Evolutionary conservation across 768 basidiomycete species (phyloP), one percentile per base, ranked within the genome.

Genomic region (Hemileccinum impolitum): DNA sequence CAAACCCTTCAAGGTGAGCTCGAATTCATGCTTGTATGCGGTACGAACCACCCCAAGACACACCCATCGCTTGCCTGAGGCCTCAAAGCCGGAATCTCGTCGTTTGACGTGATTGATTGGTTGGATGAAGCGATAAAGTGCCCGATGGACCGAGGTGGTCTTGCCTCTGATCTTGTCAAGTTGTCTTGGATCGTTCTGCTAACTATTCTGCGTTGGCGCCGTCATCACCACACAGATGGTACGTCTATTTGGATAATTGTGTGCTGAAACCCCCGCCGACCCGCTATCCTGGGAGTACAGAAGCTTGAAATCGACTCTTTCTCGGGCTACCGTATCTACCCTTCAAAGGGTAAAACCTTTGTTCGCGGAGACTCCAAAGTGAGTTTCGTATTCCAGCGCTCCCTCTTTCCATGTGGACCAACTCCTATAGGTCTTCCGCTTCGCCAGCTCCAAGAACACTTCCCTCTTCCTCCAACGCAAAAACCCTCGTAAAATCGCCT

Each of bases 251-350:
- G 6, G 25, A 23, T 34, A 26, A 32, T 37, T 21, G 1, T 45
- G 11, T 26, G 10, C 2, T 21, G 19, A 31, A 35, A 40, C 31
- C 2, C 15, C 23, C 39, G 19, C 48, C 43, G 14, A 62, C 45
- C 26, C 13, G 17, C 37, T 6, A 2, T 12, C 35, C 34, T 35
- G 25, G 42, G 66, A 64, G 61, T 62, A 52, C 54, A 90, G 89
- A 97, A 97, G 85, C 85, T 97, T 79, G 95, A 98, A 76, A 89
- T 93, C 76, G 96, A 97, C 79, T 86, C 87, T 51, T 98, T 99
- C 82, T 95, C 94, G 64, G 90, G 91, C 63, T 93, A 79, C 83
- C 87, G 87, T 66, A 94, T 99, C 79, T 99, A 98, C 85, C 95
- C 95, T 59, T 84, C 84, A 74, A 95, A 88, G 87, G 95, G 94